Conservation (phyloP, 805 yeast genomes). For the Kluyveromyces dobzhanskii region DNA sequence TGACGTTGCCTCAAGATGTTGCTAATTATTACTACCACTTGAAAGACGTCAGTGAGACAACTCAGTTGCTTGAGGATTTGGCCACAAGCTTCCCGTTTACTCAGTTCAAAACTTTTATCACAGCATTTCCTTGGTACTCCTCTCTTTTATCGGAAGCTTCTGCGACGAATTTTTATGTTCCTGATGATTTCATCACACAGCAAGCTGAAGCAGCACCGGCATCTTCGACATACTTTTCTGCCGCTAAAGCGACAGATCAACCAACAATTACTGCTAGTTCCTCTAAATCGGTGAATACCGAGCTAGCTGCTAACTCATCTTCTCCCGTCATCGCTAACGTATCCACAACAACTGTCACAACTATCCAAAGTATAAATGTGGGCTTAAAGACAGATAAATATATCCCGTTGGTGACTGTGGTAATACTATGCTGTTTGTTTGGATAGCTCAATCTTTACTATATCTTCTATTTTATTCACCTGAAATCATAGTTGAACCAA, state of each 20-base stretch:
- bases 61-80: conserved; percentile 21
- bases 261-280: too few relatives aligned
- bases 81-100: conserved; percentile 29
- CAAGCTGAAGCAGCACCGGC: too few relatives aligned
- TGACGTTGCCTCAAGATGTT: conserved; percentile 29
- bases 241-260: too few relatives aligned
- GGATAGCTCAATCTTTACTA: background rate
- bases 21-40: conserved; percentile 29
- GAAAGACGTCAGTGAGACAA: conserved; percentile 19
- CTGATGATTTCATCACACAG: conserved; percentile 16
- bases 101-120: conserved; percentile 30
- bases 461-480: conserved; percentile 7
- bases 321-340: background rate
- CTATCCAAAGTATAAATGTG: background rate
- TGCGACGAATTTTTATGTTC: conserved; percentile 19
- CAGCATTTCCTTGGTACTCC: conserved; percentile 27
- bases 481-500: background rate
- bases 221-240: too few relatives aligned
- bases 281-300: too few relatives aligned
- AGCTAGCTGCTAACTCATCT: too few relatives aligned
- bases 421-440: background rate
- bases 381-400: background rate
- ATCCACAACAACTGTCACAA: background rate
- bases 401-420: background rate
- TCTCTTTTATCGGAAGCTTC: conserved; percentile 16